phyloP scores from a whole-genome alignment of 768 basidiomycete species.

The Termitomyces sp. region DNA sequence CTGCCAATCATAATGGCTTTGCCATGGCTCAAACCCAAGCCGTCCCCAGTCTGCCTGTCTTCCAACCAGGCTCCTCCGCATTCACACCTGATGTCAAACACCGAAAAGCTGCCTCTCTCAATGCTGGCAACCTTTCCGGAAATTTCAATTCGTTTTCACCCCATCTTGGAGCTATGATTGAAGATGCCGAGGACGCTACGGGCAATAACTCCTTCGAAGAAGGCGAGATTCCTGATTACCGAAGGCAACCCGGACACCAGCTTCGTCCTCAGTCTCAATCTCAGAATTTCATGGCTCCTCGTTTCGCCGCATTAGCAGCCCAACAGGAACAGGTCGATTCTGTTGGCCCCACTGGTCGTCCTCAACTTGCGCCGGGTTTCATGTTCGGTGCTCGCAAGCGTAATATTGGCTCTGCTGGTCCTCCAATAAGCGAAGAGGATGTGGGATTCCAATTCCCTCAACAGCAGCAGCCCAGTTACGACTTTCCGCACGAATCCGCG shows the following conservation, averaged over 20 bases:
- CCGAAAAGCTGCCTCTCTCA: constrained; percentile 77
- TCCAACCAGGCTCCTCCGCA: constrained; percentile 61
- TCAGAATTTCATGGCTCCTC: constrained; percentile 83
- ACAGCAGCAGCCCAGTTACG: constrained; percentile 23
- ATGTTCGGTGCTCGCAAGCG: constrained; percentile 77
- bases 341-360: constrained; percentile 72
- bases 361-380: constrained; percentile 87
- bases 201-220: constrained; percentile 53
- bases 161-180: constrained; percentile 78
- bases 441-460: constrained; percentile 78
- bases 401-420: constrained; percentile 50
- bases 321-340: constrained; percentile 64
- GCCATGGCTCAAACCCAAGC: constrained; percentile 45
- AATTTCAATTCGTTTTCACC: constrained; percentile 72
- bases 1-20: constrained; percentile 35
- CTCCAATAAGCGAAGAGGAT: constrained; percentile 78
- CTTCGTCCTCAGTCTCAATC: constrained; percentile 74
- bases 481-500: constrained; percentile 23
- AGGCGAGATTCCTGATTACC: constrained; percentile 70
- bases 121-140: constrained; percentile 47
- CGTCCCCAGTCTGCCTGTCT: constrained; percentile 55
- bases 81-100: constrained; percentile 64
- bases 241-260: constrained; percentile 51
- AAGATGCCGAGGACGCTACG: constrained; percentile 65
- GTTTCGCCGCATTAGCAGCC: constrained; percentile 76